Evolutionary conservation across 805 yeast species (phyloP), one percentile per base, ranked within the genome.

Genomic region (Starmerella bacillaris): DNA sequence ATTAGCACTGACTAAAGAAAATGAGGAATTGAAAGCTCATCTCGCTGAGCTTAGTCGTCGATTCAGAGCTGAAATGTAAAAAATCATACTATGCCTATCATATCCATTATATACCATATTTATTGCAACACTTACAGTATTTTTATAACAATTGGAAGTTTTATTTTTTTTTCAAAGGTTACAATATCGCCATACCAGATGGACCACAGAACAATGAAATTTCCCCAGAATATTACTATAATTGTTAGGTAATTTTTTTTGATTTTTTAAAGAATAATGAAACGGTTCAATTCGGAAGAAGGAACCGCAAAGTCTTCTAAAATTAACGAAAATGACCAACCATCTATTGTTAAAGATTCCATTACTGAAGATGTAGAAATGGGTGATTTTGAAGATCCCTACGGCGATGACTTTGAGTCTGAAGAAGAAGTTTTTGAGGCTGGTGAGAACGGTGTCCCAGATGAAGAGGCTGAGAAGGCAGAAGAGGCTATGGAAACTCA

Each of bases 371-470:
- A 58, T 51, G 35, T 55, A 48, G 53, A 57, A 47, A 37, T 57
- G 56, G 76, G 52, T 33, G 52, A 70, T 46, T 70, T 68, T 48
- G 77, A 72, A 50, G 78, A 47, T 33, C 51, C 74, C 3, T 69
- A 70, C 43, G 77, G 44, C 69, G 92, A 86, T 19, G 93, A 77
- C 46, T 78, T 77, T 55, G 95, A 83, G 55, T 89, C 78, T 51
- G 93, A 93, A 41, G 60, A 53, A 22, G 59, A 59, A 38, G 43
- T 55, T 19, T 51, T 53, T 37, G 94, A 84, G 51, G 82, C 74
- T 46, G 94, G 82, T 49, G 78, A 86, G 60, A 92, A 80, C 48
- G 93, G 79, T 36, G 92, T 78, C 53, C 78, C 79, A 40, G 77
- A 80, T 30, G 92, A 80, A 51, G 62, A 78, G 8, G 93, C 78